These are phyloP conservation scores for Cercospora canescens DNA, from an alignment of 2,329 filamentous ascomycete genomes.

Conservation along the genomic window DNA sequence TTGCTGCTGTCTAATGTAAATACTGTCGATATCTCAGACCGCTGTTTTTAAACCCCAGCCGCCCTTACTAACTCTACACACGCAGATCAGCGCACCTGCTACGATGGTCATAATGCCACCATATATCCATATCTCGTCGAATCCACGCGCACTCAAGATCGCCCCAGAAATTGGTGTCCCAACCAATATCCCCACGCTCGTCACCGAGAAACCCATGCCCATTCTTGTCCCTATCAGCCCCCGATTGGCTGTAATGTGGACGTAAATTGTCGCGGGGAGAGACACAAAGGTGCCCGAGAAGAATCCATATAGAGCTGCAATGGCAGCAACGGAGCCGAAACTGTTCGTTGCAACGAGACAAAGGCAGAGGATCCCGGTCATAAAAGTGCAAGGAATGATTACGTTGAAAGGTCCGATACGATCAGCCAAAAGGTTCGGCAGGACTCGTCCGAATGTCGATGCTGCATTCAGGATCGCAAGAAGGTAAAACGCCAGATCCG, in stretches of 20 bases:
- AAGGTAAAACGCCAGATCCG: conserved; percentile 64
- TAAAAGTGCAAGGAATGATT: conserved; percentile 44
- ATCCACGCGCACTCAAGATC: conserved; percentile 50
- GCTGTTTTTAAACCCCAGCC: conserved; percentile 26
- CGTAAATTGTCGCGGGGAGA: conserved; percentile 48
- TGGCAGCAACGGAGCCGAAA: conserved; percentile 41
- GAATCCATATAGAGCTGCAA: conserved; percentile 50
- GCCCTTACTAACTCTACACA: conserved; percentile 31
- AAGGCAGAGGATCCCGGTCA: conserved; percentile 43
- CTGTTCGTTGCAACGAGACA: conserved; percentile 41
- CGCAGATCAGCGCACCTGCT: conserved; percentile 27
- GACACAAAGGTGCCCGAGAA: conserved; percentile 50
- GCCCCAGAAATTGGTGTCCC: conserved; percentile 61
- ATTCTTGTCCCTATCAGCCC: conserved; percentile 53
- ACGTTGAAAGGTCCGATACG: conserved; percentile 50
- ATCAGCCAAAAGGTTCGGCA: conserved; percentile 48
- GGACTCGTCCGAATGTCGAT: conserved; percentile 47
- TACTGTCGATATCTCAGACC: conserved; percentile 13
- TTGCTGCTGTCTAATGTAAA: background rate
- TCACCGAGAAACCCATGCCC: conserved; percentile 56
- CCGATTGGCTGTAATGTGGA: conserved; percentile 43
- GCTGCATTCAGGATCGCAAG: conserved; percentile 67
- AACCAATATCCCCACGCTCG: conserved; percentile 51
- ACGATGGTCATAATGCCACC: conserved; percentile 38
- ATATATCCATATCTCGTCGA: conserved; percentile 45